Evolutionary conservation across 495 filamentous ascomycete species (phyloP).

Genomic region (Penicillium odoratum): DNA sequence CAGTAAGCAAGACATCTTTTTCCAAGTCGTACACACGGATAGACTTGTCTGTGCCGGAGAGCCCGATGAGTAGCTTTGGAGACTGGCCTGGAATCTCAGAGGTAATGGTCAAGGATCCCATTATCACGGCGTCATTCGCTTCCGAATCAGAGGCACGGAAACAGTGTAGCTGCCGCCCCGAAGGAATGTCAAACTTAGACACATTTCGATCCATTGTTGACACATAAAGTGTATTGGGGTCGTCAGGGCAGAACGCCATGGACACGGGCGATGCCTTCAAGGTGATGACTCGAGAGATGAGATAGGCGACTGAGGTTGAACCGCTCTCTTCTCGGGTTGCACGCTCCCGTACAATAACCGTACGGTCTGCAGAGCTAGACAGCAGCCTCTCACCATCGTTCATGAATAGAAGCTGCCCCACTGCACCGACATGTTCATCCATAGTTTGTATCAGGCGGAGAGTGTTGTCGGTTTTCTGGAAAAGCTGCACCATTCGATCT

Average conservation of each 20-base stretch:
- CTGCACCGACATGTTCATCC: slow-evolving; percentile 74
- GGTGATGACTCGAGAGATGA: slow-evolving; percentile 71
- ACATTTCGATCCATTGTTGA: slow-evolving; percentile 83
- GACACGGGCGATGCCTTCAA: slow-evolving; percentile 84
- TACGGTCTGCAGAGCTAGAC: slow-evolving; percentile 87
- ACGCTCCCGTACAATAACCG: slow-evolving; percentile 75
- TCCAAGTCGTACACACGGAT: slow-evolving; percentile 83
- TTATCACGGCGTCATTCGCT: slow-evolving; percentile 74
- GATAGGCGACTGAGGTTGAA: slow-evolving; percentile 68
- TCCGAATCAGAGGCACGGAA: slow-evolving; percentile 83
- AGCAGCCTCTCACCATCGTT: slow-evolving; percentile 68
- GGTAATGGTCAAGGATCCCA: slow-evolving; percentile 69
- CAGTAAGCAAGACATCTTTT: slow-evolving; percentile 71
- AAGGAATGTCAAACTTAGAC: slow-evolving; percentile 69
- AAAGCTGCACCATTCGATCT: slow-evolving; percentile 89
- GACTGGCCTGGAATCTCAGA: slow-evolving; percentile 37
- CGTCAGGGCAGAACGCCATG: slow-evolving; percentile 66
- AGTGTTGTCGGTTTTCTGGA: slow-evolving; percentile 55
- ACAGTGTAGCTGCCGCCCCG: slow-evolving; percentile 65
- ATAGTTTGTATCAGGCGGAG: slow-evolving; percentile 70
- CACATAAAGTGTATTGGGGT: slow-evolving; percentile 62
- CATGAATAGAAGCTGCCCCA: slow-evolving; percentile 62
- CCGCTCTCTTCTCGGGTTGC: slow-evolving; percentile 64
- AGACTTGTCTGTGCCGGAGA: slow-evolving; percentile 93
- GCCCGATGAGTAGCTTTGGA: slow-evolving; percentile 66